Percentiles rank a stretch among this genome's conserved stretches.
Evolutionary conservation across 2,329 filamentous ascomycete genomes (phyloP).

Genomic region (Aspergillus flavus): DNA sequence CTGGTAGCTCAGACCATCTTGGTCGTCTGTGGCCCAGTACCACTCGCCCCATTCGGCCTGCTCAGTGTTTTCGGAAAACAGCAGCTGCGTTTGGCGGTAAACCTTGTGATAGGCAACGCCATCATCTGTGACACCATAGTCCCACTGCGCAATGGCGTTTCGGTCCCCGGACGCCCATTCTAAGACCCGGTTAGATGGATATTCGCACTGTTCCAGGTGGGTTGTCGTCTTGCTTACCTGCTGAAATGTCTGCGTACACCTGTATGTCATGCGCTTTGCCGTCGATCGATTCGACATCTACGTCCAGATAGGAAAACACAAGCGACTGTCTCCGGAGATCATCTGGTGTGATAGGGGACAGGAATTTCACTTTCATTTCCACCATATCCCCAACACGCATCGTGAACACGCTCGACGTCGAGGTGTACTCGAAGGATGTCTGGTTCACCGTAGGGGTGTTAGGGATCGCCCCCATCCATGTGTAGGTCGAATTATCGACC

Average conservation of each 20-base stretch:
- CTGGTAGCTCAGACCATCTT: conserved; percentile 47
- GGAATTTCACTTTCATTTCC: conserved; percentile 67
- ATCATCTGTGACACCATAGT: conserved; percentile 53
- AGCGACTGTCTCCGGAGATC: conserved; percentile 70
- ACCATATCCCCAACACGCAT: conserved; percentile 66
- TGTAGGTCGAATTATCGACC: conserved; percentile 66
- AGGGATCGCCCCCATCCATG: conserved; percentile 70
- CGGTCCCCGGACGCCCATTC: conserved; percentile 73
- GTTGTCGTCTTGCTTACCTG: conserved; percentile 51
- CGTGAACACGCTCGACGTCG: conserved; percentile 70
- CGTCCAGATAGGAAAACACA: conserved; percentile 70
- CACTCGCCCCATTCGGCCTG: conserved; percentile 57
- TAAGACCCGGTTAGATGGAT: conserved; percentile 31
- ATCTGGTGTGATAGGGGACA: conserved; percentile 69
- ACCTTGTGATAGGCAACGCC: conserved; percentile 65
- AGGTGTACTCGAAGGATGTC: conserved; percentile 68
- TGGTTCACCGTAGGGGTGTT: conserved; percentile 57
- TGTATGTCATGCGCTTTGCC: conserved; percentile 65
- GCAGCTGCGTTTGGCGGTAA: conserved; percentile 50
- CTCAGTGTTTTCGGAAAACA: conserved; percentile 51
- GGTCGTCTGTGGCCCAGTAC: conserved; percentile 55
- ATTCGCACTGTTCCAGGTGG: not conserved
- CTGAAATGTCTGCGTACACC: conserved; percentile 72
- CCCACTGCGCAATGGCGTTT: conserved; percentile 62
- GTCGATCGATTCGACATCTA: conserved; percentile 65